phyloP scores from a whole-genome alignment of 2,329 filamentous ascomycete genomes.

The Alternaria dauci region DNA sequence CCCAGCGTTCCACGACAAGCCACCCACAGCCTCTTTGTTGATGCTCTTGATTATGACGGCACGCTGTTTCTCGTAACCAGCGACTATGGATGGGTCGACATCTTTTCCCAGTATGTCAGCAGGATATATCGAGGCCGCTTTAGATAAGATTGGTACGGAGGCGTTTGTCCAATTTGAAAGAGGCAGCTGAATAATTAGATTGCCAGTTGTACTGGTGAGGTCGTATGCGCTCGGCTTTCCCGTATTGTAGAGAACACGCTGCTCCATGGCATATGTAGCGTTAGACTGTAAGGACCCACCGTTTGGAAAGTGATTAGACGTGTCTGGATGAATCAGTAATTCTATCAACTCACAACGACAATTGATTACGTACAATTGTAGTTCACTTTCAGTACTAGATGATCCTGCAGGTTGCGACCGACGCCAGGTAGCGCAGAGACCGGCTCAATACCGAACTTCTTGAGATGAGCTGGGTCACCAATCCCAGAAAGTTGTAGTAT shows the following conservation, averaged over 20 bases:
- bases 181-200: constrained; percentile 27
- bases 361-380: constrained; percentile 29
- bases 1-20: constrained; percentile 36
- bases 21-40: constrained; percentile 29
- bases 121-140: neutral
- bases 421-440: constrained; percentile 37
- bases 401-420: constrained; percentile 41
- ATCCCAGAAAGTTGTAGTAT: constrained; percentile 70
- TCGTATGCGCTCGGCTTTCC: constrained; percentile 39
- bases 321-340: constrained; percentile 5
- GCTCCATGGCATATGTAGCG: constrained; percentile 38
- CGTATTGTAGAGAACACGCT: constrained; percentile 37
- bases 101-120: neutral
- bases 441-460: constrained; percentile 21
- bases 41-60: constrained; percentile 27
- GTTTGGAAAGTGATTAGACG: constrained; percentile 27
- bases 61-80: constrained; percentile 40
- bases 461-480: constrained; percentile 46
- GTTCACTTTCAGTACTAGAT: constrained; percentile 28
- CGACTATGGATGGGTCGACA: constrained; percentile 5
- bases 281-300: constrained; percentile 29
- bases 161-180: constrained; percentile 22
- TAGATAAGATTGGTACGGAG: constrained; percentile 26
- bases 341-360: neutral
- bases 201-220: constrained; percentile 31